Conservation (phyloP, 495 filamentous ascomycete genomes). For the Penicillium malachiteum region DNA sequence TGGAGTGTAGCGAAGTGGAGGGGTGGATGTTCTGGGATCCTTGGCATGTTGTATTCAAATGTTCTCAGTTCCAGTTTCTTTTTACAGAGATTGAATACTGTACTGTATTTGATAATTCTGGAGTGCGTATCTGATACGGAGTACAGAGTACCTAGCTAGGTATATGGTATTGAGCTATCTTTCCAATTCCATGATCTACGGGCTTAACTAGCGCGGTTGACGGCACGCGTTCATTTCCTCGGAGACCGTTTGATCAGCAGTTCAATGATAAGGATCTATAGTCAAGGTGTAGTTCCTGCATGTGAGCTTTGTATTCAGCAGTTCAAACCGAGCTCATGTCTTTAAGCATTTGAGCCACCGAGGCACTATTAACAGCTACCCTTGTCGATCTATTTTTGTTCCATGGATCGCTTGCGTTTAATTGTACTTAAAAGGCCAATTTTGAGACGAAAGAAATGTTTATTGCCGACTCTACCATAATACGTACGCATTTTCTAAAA, state of each 20-base stretch:
- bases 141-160: not conserved
- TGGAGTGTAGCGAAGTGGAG: conserved; percentile 6
- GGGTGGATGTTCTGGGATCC: conserved; percentile 1
- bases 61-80: too few relatives aligned
- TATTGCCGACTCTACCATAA: too few relatives aligned
- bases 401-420: conserved; percentile 11
- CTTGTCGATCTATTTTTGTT: conserved; percentile 10
- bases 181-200: not conserved
- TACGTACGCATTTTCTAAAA: not conserved
- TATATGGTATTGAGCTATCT: not conserved
- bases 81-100: not conserved
- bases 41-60: not conserved
- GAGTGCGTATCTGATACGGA: conserved; percentile 5
- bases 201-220: conserved; percentile 3
- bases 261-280: not conserved
- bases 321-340: too few relatives aligned
- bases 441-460: too few relatives aligned
- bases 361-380: conserved; percentile 6
- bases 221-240: conserved; percentile 4
- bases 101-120: not conserved
- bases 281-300: not conserved
- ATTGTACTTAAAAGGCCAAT: conserved; percentile 1
- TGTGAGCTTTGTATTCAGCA: too few relatives aligned
- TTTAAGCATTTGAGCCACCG: too few relatives aligned
- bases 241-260: not conserved